Evolutionary conservation across 768 basidiomycete genomes (phyloP).

Genomic region (Russula emetica): DNA sequence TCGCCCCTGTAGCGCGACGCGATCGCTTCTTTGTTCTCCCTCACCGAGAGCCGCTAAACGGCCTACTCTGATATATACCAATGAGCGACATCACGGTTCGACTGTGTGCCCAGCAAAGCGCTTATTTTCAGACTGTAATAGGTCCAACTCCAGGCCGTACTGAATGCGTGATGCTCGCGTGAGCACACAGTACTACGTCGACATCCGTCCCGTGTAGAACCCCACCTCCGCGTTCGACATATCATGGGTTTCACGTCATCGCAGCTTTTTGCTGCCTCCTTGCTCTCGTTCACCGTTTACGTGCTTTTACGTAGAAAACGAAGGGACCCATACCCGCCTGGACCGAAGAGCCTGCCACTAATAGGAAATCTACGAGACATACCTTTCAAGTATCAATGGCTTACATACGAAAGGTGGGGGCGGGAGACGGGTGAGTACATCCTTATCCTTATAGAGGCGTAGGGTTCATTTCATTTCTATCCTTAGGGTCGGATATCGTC

Average conservation of each 20-base stretch:
- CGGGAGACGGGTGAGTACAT: conserved; percentile 26
- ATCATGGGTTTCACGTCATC: neutral
- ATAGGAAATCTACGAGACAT: conserved; percentile 29
- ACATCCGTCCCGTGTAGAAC: neutral
- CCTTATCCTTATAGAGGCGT: neutral
- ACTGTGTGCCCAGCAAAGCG: neutral
- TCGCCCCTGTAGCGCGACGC: no score
- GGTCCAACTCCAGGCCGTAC: no score
- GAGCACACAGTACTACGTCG: no score
- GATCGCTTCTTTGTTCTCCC: no score
- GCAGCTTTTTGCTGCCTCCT: neutral
- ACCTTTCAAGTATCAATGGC: conserved; percentile 26
- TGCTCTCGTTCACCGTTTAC: conserved; percentile 6
- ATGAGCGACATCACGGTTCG: no score
- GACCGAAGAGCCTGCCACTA: conserved; percentile 28
- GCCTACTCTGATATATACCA: no score
- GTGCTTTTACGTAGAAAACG: neutral
- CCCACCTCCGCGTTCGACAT: neutral
- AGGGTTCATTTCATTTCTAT: neutral
- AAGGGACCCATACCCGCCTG: conserved; percentile 22
- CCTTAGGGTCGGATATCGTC: conserved; percentile 31
- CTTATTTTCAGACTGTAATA: no score
- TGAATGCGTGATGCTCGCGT: no score
- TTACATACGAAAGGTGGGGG: conserved; percentile 26
- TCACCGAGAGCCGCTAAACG: no score